Conservation (phyloP, 2,329 filamentous ascomycete genomes). For the Plenodomus tracheiphilus region DNA sequence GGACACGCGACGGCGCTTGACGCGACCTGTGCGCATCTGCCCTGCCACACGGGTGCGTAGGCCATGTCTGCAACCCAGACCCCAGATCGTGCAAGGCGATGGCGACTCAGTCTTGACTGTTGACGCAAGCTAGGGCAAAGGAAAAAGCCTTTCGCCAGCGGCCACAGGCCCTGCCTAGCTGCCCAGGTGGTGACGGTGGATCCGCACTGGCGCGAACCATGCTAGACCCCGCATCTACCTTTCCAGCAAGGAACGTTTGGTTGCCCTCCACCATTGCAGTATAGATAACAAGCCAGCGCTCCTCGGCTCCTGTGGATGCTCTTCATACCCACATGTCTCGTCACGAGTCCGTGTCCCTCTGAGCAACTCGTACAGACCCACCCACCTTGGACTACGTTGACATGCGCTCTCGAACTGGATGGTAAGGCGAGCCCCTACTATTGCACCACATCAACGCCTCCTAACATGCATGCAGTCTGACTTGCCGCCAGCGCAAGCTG, state of each 20-base stretch:
- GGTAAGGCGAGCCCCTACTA: constrained; percentile 28
- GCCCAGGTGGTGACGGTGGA: constrained; percentile 31
- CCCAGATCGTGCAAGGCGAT: constrained; percentile 31
- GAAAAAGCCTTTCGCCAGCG: constrained; percentile 27
- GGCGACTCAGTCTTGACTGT: constrained; percentile 32
- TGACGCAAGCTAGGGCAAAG: constrained; percentile 29
- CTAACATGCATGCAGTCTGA: constrained; percentile 40
- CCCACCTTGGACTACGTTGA: constrained; percentile 12
- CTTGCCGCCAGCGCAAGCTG: constrained; percentile 64
- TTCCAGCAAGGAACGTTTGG: constrained; percentile 24
- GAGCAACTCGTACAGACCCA: constrained; percentile 17
- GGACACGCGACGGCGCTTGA: constrained; percentile 26
- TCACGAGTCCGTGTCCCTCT: constrained; percentile 18
- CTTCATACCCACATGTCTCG: constrained; percentile 28
- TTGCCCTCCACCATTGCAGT: constrained; percentile 27
- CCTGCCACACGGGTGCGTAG: constrained; percentile 4
- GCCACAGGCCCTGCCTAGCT: constrained; percentile 26
- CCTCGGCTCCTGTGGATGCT: constrained; percentile 28
- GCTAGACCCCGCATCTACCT: constrained; percentile 40
- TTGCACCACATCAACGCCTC: constrained; percentile 2
- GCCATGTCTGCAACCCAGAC: constrained; percentile 28
- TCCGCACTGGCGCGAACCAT: constrained; percentile 40
- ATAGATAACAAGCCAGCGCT: constrained; percentile 35
- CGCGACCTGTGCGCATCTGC: constrained; percentile 13
- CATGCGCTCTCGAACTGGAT: constrained; percentile 48